phyloP scores from a whole-genome alignment of 2,329 filamentous ascomycete species.

The Colletotrichum zoysiae region DNA sequence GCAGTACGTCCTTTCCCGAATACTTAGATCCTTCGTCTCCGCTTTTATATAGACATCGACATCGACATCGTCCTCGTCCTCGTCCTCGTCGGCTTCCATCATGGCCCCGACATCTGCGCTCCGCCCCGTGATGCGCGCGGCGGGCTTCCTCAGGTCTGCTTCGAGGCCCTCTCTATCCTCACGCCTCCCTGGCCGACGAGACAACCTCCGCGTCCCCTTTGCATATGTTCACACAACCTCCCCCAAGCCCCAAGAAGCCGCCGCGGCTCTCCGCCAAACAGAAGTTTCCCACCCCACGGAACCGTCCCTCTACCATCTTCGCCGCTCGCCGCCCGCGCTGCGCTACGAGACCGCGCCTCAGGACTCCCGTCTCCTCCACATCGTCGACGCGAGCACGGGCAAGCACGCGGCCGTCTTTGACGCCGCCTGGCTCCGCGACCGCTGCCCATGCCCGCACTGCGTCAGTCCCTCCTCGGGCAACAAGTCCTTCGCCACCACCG shows the following conservation, averaged over 20 bases:
- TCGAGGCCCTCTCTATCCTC: background rate
- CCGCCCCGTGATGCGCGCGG: constrained; percentile 10
- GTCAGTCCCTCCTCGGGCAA: constrained; percentile 71
- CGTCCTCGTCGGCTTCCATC: background rate
- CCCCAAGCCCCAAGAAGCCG: constrained; percentile 17
- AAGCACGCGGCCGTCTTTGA: background rate
- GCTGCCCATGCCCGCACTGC: constrained; percentile 65
- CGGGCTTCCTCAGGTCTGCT: background rate
- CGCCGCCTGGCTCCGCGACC: constrained; percentile 62
- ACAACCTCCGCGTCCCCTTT: background rate
- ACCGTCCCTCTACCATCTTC: background rate
- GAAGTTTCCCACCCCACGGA: background rate
- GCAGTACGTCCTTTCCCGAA: background rate
- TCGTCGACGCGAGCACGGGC: background rate
- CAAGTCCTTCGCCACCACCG: constrained; percentile 62
- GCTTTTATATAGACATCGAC: background rate
- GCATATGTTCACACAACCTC: constrained; percentile 32
- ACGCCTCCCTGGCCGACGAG: background rate
- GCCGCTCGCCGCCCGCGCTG: background rate
- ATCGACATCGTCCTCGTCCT: background rate
- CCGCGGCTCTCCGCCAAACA: constrained; percentile 5
- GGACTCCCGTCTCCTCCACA: background rate
- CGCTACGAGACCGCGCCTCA: background rate
- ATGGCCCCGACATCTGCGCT: constrained; percentile 17
- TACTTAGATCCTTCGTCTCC: background rate